Base-by-base conservation (phyloP, 345 rosid species). In the Populus alba region DNA sequence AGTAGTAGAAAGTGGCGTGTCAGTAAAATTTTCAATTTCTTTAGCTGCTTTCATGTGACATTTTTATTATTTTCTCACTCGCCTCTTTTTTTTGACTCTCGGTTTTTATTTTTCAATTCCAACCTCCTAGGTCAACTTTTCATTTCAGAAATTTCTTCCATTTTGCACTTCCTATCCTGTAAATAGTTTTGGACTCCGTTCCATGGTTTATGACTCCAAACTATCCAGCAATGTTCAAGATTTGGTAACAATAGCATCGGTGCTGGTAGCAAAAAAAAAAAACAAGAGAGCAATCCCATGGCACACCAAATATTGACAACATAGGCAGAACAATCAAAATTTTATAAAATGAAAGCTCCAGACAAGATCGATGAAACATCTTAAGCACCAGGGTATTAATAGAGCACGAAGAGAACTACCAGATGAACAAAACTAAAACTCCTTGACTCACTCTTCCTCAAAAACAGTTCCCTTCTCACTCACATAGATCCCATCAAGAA, bases 401-500 rank as follows among this genome's bases (percentile, higher is more conserved):
- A 4, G 53, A 47, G 11, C 51, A 47, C 3, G 15, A 43, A 11
- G 13, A 11, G 47, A 10, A 43, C 53, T 47, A 47, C 53, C 6
- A 47, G 18, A 47, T 12, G 18, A 47, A 47, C 53, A 47, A 1
- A 47, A 47, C 53, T 47, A 47, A 3, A 47, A 47, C 53, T 15
- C 53, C 53, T 47, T 47, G 18, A 47, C 6, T 47, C 53, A 47
- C 53, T 47, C 17, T 59, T 59, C 63, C 13, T n/a, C 63, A 1
- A 59, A 4, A 3, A 59, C 29, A 59, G 83, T 81, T 62, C 89
- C 85, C 83, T 74, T 90, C 87, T 90, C 92, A 16, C 92, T 88
- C 0, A 90, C 91, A 73, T 90, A 90, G 82, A 88, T 90, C 55
- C 93, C 91, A 1, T 90, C 93, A 39, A 90, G 88, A 45, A 90